phyloP scores from a whole-genome alignment of 768 basidiomycete species.

The Gautieria morchelliformis region DNA sequence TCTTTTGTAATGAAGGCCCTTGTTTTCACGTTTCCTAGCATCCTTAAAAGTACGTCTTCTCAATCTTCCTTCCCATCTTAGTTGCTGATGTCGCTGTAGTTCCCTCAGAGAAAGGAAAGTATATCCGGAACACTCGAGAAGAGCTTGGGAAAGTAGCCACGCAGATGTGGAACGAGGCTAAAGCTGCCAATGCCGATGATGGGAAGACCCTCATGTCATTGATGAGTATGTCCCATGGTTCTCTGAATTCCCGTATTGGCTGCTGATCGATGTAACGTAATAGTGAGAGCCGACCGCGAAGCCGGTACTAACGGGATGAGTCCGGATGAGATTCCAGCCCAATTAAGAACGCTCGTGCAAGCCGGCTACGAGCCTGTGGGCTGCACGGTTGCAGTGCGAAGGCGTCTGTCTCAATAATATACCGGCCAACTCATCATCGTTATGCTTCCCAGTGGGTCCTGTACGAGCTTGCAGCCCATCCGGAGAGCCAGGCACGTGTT shows the following conservation, averaged over 20 bases:
- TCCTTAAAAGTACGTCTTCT: neutral
- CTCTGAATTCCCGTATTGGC: neutral
- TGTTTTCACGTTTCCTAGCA: slow-evolving; percentile 37
- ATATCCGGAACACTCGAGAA: slow-evolving; percentile 48
- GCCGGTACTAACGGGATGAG: slow-evolving; percentile 4
- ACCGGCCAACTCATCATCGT: neutral
- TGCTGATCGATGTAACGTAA: neutral
- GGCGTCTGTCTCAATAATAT: no score
- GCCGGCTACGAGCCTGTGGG: no score
- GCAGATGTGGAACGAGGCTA: slow-evolving; percentile 49
- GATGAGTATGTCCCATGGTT: slow-evolving; percentile 34
- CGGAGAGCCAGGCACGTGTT: slow-evolving; percentile 42
- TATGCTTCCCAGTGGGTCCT: slow-evolving; percentile 45
- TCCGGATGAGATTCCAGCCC: slow-evolving; percentile 7
- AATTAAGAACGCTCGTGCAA: no score
- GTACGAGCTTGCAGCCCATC: slow-evolving; percentile 48
- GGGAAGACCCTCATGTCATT: slow-evolving; percentile 42
- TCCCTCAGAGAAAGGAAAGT: slow-evolving; percentile 33
- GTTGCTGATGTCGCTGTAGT: slow-evolving; percentile 8
- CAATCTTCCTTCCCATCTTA: neutral
- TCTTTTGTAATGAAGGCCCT: slow-evolving; percentile 34
- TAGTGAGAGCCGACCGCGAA: slow-evolving; percentile 5
- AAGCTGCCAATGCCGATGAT: slow-evolving; percentile 32
- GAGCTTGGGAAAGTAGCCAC: slow-evolving; percentile 16
- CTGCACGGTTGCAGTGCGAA: no score